Evolutionary conservation across 768 basidiomycete species (phyloP), one percentile per base, ranked within the genome.

Genomic region (Xerocomus brunneocitrinus): DNA sequence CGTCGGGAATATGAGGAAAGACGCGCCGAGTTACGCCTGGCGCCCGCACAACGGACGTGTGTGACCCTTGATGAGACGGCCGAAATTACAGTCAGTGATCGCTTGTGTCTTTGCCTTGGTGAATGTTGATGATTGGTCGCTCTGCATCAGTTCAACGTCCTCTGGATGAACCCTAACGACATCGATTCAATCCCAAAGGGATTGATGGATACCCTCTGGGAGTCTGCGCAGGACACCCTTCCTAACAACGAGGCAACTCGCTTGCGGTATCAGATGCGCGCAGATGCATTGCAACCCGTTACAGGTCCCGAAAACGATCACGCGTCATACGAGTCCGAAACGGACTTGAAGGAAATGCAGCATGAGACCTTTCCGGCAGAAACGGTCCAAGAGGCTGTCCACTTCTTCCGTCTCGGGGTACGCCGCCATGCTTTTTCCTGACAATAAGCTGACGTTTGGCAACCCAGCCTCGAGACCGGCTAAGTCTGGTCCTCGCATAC

Each of bases 41-140:
- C 75, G 67, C 80, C 82, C 35, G 86, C 89, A 22, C 87, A 86
- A 66, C 80, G 77, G 40, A 93, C 91, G 10, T 91, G 91, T 60
- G 63, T 69, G 43, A 82, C 80, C 24, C 74, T 94, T 14, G 91
- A 94, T 68, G 90, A 90, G 66, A 79, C 81, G 62, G 76, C 78
- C 10, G 87, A 83, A 41, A 82, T 82, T 60, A 68, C 79, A 58
- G 84, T 71, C 34, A 48, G 61, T 56, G 47, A 38, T 16, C 34
- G 32, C 25, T 41, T 32, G 25, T 30, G 22, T 43, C 32, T 44
- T 34, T 40, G 30, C 28, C 40, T 38, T 39, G 39, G 50, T 53
- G 25, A 16, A 48, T 32, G 47, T 10, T 69, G n/a, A 56, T 47
- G 19, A 27, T 31, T 30, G 30, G 30, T 30, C 9, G 44, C 44